Evolutionary conservation across 2,329 filamentous ascomycete species (phyloP).

Genomic region (Tolypocladium inflatum): DNA sequence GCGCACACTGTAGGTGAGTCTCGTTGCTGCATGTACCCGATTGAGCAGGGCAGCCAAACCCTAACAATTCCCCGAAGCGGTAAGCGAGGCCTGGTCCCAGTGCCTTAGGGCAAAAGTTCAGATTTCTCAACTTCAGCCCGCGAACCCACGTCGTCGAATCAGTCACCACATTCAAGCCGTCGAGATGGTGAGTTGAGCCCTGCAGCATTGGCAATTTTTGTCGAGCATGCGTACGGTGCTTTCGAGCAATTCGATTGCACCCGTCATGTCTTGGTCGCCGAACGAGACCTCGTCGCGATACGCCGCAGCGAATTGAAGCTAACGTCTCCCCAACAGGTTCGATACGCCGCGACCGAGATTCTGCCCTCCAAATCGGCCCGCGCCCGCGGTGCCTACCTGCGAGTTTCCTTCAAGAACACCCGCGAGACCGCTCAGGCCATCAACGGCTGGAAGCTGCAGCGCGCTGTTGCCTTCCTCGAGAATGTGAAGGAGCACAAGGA

Average conservation of each 20-base stretch:
- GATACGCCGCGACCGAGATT: conserved; percentile 90
- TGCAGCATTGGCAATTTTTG: conserved; percentile 1
- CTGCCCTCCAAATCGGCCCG: conserved; percentile 87
- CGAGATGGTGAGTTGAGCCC: conserved; percentile 45
- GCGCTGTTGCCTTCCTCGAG: conserved; percentile 93
- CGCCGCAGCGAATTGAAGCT: not conserved
- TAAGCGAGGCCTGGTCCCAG: conserved; percentile 35
- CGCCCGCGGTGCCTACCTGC: conserved; percentile 96
- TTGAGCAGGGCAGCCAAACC: conserved; percentile 28
- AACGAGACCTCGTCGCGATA: not conserved
- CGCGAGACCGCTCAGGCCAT: conserved; percentile 98
- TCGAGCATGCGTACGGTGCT: conserved; percentile 1
- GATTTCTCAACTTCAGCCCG: conserved; percentile 36
- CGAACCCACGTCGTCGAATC: conserved; percentile 42
- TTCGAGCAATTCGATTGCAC: not conserved
- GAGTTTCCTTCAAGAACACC: conserved; percentile 99
- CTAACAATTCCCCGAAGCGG: conserved; percentile 28
- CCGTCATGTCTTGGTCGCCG: not conserved
- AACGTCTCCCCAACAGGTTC: conserved; percentile 51
- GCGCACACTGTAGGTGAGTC: not conserved
- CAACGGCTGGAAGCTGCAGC: conserved; percentile 97
- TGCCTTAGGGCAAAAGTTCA: conserved; percentile 35
- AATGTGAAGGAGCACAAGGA: conserved; percentile 97
- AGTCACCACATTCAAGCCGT: conserved; percentile 42
- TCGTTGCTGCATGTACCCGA: conserved; percentile 1